A percentile compares a stretch with the other conserved stretches of the same genome.
phyloP scores from a whole-genome alignment of 768 basidiomycete species.

The Russula foetens region DNA sequence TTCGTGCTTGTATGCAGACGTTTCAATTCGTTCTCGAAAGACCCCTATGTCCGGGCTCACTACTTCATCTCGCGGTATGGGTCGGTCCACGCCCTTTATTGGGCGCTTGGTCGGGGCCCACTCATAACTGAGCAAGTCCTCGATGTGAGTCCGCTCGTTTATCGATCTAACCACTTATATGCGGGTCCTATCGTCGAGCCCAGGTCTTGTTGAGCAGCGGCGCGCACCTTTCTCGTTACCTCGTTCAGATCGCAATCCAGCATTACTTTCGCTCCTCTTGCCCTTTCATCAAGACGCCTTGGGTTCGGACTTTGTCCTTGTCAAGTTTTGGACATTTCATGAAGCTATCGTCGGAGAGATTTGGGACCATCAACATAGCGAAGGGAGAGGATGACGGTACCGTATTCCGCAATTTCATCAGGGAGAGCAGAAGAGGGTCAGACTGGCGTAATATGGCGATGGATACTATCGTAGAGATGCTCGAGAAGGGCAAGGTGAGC shows the following conservation, averaged over 20 bases:
- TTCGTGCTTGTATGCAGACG: conserved; percentile 53
- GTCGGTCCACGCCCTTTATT: conserved; percentile 58
- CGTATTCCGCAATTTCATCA: conserved; percentile 55
- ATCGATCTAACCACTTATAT: not conserved
- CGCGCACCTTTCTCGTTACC: conserved; percentile 71
- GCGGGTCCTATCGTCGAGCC: conserved; percentile 2
- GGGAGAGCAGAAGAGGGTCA: conserved; percentile 59
- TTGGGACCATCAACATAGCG: conserved; percentile 57
- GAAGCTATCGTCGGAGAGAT: conserved; percentile 45
- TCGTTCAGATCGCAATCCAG: conserved; percentile 69
- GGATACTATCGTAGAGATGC: conserved; percentile 56
- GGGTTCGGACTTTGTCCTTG: conserved; percentile 61
- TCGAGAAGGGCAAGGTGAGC: conserved; percentile 63
- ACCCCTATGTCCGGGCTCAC: conserved; percentile 67
- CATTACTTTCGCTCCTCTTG: conserved; percentile 68
- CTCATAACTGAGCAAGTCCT: conserved; percentile 14
- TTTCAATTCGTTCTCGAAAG: conserved; percentile 53
- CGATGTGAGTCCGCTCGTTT: conserved; percentile 13
- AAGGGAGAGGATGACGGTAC: conserved; percentile 74
- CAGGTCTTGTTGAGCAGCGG: conserved; percentile 70
- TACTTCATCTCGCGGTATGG: conserved; percentile 76
- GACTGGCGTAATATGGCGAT: conserved; percentile 50
- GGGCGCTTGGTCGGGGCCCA: conserved; percentile 66
- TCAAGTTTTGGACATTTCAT: conserved; percentile 58
- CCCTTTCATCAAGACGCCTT: conserved; percentile 67